Evolutionary conservation across 495 filamentous ascomycete species (phyloP).

Genomic region (Hypoxylon rickii): DNA sequence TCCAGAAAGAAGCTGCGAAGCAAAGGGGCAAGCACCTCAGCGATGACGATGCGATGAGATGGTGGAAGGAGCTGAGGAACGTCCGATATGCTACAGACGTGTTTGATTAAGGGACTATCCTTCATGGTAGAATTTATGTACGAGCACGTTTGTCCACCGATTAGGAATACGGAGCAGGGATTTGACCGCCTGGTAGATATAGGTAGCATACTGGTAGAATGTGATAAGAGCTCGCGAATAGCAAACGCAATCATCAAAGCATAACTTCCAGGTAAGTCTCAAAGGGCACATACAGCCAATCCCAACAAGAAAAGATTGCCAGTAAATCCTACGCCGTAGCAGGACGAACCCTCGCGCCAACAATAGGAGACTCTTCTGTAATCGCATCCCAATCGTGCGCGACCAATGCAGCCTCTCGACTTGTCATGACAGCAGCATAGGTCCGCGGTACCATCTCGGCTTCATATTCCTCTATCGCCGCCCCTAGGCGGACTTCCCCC

Average conservation of each 20-base stretch:
- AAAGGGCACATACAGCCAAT: no score
- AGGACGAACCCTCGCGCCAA: conserved; percentile 9
- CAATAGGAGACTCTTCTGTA: conserved; percentile 36
- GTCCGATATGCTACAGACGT: conserved; percentile 67
- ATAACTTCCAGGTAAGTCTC: no score
- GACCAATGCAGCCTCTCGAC: conserved; percentile 61
- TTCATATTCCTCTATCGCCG: conserved; percentile 52
- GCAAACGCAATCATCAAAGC: no score
- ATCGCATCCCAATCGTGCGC: conserved; percentile 52
- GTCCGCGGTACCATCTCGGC: conserved; percentile 54
- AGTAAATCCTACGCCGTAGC: not conserved
- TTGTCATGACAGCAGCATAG: conserved; percentile 51
- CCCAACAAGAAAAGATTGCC: no score
- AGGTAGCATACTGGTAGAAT: no score
- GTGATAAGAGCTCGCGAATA: no score
- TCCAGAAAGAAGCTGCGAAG: conserved; percentile 53
- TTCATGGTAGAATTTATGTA: no score
- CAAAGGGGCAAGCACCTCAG: conserved; percentile 10
- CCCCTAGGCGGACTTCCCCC: conserved; percentile 21
- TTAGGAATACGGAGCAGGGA: no score
- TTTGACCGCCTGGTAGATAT: no score
- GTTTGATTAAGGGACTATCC: conserved; percentile 59
- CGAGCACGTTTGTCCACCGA: no score
- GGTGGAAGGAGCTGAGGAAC: conserved; percentile 57
- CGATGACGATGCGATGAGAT: conserved; percentile 52